phyloP scores from a whole-genome alignment of 192 early-diverging fungal species.

The Entomortierella beljakovae region DNA sequence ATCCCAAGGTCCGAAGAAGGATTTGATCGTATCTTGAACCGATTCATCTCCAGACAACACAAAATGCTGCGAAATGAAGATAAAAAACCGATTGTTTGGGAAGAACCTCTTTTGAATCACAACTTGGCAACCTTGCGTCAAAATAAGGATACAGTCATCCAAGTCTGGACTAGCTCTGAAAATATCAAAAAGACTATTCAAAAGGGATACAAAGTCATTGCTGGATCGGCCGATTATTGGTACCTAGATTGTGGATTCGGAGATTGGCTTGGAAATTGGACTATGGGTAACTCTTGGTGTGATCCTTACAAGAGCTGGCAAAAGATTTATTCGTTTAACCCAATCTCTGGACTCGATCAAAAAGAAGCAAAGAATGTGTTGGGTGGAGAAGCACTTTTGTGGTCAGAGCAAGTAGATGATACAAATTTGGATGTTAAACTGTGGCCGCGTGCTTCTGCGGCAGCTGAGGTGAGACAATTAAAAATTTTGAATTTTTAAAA shows the following conservation, averaged over 20 bases:
- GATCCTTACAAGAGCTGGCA: conserved; percentile 84
- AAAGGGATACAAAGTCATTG: conserved; percentile 76
- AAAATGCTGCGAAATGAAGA: conserved; percentile 48
- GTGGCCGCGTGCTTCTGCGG: conserved; percentile 80
- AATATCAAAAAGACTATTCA: conserved; percentile 69
- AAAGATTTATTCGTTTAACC: conserved; percentile 78
- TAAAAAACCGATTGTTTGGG: conserved; percentile 80
- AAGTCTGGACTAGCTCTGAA: conserved; percentile 75
- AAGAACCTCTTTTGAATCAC: conserved; percentile 75
- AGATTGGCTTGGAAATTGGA: conserved; percentile 66
- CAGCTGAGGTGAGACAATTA: conserved; percentile 64
- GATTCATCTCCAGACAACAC: conserved; percentile 66
- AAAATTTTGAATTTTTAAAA: not conserved
- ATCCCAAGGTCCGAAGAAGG: conserved; percentile 17
- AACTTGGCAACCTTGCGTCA: conserved; percentile 54
- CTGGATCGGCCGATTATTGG: conserved; percentile 72
- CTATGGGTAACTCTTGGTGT: conserved; percentile 57
- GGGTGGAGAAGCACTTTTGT: conserved; percentile 80
- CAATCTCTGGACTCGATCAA: conserved; percentile 62
- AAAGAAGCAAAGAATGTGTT: conserved; percentile 68
- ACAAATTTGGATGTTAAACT: conserved; percentile 72
- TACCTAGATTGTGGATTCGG: conserved; percentile 87
- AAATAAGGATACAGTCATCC: conserved; percentile 72
- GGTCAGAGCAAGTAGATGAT: conserved; percentile 78
- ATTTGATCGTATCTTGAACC: conserved; percentile 39